Conservation (phyloP, 306 rosid genomes). For the Oemleria cerasiformis region DNA sequence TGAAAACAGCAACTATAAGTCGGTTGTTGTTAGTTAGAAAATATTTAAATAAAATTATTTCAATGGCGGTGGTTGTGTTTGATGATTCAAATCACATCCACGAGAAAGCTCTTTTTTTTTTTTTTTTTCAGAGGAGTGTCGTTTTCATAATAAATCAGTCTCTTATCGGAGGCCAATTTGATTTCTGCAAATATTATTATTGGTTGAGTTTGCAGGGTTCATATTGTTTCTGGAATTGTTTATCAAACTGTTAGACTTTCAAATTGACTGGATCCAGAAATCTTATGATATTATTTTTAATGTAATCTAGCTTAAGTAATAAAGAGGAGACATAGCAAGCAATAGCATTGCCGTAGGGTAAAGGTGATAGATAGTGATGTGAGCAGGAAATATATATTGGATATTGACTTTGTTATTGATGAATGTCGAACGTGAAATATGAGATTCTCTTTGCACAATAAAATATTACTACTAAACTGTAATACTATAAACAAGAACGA, state of each 20-base stretch:
- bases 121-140: neutral
- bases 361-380: too few species aligned
- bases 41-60: neutral
- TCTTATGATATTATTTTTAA: neutral
- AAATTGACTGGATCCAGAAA: neutral
- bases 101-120: too few species aligned
- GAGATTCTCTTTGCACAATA: too few species aligned
- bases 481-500: too few species aligned
- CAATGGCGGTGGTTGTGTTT: neutral
- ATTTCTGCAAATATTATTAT: slow-evolving; percentile 1
- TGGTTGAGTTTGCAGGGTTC: slow-evolving; percentile 21
- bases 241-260: slow-evolving; percentile 53
- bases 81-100: neutral
- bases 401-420: too few species aligned
- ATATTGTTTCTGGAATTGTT: slow-evolving; percentile 40
- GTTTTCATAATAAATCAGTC: slow-evolving; percentile 6
- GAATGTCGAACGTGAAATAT: too few species aligned
- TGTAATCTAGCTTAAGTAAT: too few species aligned
- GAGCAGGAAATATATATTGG: too few species aligned
- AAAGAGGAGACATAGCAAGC: too few species aligned
- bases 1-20: neutral
- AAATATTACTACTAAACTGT: too few species aligned
- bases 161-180: neutral
- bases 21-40: slow-evolving; percentile 16
- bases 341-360: too few species aligned